Percentiles rank a stretch among this genome's conserved stretches.
phyloP scores from a whole-genome alignment of 2,329 filamentous ascomycete genomes.

The Botryotinia calthae region DNA sequence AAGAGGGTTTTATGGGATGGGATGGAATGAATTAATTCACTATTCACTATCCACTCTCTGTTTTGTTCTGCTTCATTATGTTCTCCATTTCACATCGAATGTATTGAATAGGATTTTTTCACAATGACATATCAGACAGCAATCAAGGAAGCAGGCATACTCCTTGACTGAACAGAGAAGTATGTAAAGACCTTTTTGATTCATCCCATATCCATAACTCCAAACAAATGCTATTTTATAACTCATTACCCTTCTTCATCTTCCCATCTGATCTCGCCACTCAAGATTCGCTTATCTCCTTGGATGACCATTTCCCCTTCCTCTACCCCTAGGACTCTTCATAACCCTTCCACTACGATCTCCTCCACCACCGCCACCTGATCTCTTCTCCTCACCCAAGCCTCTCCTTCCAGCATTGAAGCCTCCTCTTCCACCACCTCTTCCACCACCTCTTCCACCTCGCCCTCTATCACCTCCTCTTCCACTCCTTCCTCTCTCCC shows the following conservation, averaged over 20 bases:
- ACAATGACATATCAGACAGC: not conserved
- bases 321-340: slow-evolving; percentile 25
- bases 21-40: not conserved
- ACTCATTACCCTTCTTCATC: not conserved
- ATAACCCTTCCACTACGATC: slow-evolving; percentile 11
- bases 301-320: slow-evolving; percentile 24
- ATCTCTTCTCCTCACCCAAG: slow-evolving; percentile 11
- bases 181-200: not conserved
- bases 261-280: not conserved
- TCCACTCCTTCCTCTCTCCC: slow-evolving; percentile 36
- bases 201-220: slow-evolving; percentile 10
- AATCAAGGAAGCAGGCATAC: not conserved
- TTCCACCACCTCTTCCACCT: slow-evolving; percentile 30
- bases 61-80: not conserved
- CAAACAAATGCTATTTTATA: slow-evolving; percentile 3
- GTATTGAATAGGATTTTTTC: not conserved
- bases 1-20: not conserved
- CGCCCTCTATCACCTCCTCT: slow-evolving; percentile 48
- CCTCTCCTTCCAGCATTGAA: slow-evolving; percentile 30
- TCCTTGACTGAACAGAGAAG: not conserved
- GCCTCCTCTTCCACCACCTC: slow-evolving; percentile 29
- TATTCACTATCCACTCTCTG: not conserved
- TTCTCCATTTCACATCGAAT: not conserved
- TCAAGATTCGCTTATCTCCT: not conserved
- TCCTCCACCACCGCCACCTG: not conserved